phyloP scores from a whole-genome alignment of 1,284 basidiomycete genomes.

The Ustilago curta region DNA sequence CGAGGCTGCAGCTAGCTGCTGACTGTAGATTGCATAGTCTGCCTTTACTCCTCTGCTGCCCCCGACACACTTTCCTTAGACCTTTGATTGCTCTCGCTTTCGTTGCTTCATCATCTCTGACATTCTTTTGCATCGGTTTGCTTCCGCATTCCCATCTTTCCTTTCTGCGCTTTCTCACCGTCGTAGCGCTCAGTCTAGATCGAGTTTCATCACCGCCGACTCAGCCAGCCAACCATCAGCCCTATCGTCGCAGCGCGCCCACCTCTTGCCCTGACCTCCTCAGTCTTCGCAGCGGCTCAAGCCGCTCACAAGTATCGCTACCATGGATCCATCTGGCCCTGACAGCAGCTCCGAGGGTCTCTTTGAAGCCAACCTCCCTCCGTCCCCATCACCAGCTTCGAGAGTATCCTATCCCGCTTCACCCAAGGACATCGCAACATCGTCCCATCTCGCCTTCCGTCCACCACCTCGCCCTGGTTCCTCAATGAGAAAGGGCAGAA shows the following conservation, averaged over 20 bases:
- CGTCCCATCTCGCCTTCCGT: conserved; percentile 46
- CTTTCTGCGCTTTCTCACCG: neutral
- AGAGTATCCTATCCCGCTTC: conserved; percentile 36
- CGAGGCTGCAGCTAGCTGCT: neutral
- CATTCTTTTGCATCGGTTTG: too few species aligned
- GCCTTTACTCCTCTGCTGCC: neutral
- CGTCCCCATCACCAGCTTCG: conserved; percentile 47
- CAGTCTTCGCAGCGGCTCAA: conserved; percentile 18
- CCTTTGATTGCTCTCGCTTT: too few species aligned
- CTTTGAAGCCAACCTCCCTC: conserved; percentile 46
- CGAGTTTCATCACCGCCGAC: neutral
- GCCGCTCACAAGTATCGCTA: conserved; percentile 8
- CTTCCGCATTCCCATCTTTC: too few species aligned
- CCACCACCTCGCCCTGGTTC: conserved; percentile 54
- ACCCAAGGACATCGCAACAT: conserved; percentile 41
- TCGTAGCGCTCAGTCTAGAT: neutral
- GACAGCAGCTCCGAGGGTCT: conserved; percentile 52
- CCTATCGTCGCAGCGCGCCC: neutral
- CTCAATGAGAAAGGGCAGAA: conserved; percentile 48
- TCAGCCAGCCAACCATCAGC: neutral
- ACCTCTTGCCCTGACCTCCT: neutral
- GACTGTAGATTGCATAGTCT: neutral
- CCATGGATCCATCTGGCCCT: conserved; percentile 38
- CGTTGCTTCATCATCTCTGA: too few species aligned
- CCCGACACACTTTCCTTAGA: too few species aligned